Percentiles rank a stretch among this genome's conserved stretches.
Conservation (phyloP, 148 eudicot species). For the Euryodendron excelsum region DNA sequence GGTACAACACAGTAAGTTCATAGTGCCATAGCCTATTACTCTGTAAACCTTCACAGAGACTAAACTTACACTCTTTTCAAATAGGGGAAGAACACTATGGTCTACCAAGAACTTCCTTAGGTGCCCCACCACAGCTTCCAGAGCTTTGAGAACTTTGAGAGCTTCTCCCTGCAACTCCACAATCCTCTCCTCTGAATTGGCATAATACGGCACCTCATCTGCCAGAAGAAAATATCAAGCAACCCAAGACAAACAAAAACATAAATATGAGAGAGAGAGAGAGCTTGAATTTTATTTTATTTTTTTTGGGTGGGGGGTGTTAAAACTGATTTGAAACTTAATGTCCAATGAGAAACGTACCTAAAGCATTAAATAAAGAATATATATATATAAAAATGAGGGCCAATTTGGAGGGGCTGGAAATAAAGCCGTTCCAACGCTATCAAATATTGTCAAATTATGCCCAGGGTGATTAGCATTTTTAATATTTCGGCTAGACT, state of each 20-base stretch:
- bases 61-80: constrained; percentile 75
- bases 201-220: constrained; percentile 73
- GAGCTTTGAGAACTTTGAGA: constrained; percentile 76
- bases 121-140: constrained; percentile 78
- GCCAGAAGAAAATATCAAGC: constrained; percentile 18
- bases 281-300: too few relatives aligned
- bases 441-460: not conserved
- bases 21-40: not conserved
- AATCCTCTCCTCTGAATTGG: constrained; percentile 71
- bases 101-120: constrained; percentile 90
- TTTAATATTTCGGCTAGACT: not conserved
- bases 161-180: constrained; percentile 91
- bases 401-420: not conserved
- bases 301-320: too few relatives aligned
- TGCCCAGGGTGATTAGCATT: not conserved
- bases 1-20: not conserved
- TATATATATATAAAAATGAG: not conserved
- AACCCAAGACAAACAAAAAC: not conserved
- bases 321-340: not conserved
- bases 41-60: not conserved
- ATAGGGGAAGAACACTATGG: constrained; percentile 75
- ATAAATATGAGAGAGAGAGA: too few relatives aligned
- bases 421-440: not conserved
- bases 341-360: not conserved
- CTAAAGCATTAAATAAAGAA: not conserved